Base-by-base conservation (phyloP, 164 flowering plant species). In the Vitis labrusca region DNA sequence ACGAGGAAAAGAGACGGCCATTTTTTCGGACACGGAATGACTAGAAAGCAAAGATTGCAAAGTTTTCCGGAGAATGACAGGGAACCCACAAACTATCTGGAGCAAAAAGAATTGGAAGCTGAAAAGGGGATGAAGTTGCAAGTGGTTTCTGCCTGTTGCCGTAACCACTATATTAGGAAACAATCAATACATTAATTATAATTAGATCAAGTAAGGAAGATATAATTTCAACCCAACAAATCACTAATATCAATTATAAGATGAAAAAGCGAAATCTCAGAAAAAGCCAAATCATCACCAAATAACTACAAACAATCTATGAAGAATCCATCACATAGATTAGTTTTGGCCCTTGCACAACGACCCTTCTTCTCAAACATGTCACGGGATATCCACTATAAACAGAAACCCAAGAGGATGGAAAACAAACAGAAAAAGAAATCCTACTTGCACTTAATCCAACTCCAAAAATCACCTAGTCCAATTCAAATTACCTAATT, bases 1-100 rank as follows among this genome's bases (percentile, higher is more conserved):
- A 17, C 81, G 72, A 30, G 83, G 63, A 2, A 80, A 76, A 59
- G 83, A 71, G 16, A 78, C 76, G 0, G 82, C 73, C 85, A 80
- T 80, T 59, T 65, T 37, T 59, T 17, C n/a, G n/a, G 49, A 47
- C 63, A 59, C 67, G 17, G 37, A 67, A 8, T 12, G 9, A 0
- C n/a, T 29, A 48, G 63, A 32, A 69, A 48, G 52, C 59, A 13
- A 15, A 70, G 51, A 51, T 58, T 27, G 30, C 57, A 65, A 50
- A 32, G 52, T 44, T 59, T 27, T 49, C 32, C 2, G 47, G 27
- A 51, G 47, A 66, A 32, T n/a, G 17, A n/a, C 13, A 10, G 8
- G 15, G 10, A 53, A 13, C 50, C 63, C 65, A 17, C 59, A 61
- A 52, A 61, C 61, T 12, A 53, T 52, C 50, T 53, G 49, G 59